phyloP scores from a whole-genome alignment of 768 basidiomycete genomes.

The Mrakia frigida region DNA sequence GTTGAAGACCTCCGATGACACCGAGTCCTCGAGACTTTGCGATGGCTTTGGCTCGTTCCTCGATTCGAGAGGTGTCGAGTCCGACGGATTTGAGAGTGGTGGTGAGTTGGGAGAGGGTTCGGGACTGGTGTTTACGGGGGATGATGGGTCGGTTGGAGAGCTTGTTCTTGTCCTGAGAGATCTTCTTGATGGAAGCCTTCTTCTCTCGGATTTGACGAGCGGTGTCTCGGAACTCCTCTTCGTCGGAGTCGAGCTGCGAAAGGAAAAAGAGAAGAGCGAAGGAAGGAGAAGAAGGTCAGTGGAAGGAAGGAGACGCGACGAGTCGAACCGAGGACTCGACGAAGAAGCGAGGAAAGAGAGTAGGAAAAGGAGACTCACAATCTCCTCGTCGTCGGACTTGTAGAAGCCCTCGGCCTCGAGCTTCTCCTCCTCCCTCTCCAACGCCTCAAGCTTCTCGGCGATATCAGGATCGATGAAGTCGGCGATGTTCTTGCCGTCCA shows the following conservation, averaged over 20 bases:
- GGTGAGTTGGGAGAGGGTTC: slow-evolving; percentile 68
- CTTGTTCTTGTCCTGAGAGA: slow-evolving; percentile 61
- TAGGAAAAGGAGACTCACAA: slow-evolving; percentile 52
- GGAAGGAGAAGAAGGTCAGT: neutral
- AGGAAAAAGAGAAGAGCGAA: neutral
- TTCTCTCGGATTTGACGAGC: slow-evolving; percentile 54
- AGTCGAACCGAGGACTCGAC: slow-evolving; percentile 51
- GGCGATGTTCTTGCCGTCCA: slow-evolving; percentile 97
- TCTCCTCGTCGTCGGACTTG: slow-evolving; percentile 72
- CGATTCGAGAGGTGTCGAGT: slow-evolving; percentile 76
- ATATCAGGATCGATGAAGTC: slow-evolving; percentile 99
- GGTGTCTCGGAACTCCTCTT: slow-evolving; percentile 57
- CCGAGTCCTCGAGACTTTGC: slow-evolving; percentile 58
- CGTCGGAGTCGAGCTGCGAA: slow-evolving; percentile 28
- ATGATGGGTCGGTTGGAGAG: slow-evolving; percentile 81
- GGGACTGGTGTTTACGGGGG: slow-evolving; percentile 59
- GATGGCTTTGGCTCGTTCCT: slow-evolving; percentile 78
- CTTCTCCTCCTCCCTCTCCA: slow-evolving; percentile 92
- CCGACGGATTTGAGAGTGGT: slow-evolving; percentile 79
- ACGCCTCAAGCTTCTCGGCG: slow-evolving; percentile 88
- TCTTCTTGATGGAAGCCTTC: slow-evolving; percentile 60
- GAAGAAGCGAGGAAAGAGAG: neutral
- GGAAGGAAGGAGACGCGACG: neutral
- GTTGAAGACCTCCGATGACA: slow-evolving; percentile 27
- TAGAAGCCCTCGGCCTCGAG: slow-evolving; percentile 95